phyloP scores from a whole-genome alignment of 345 rosid species.

The Xanthoceras sorbifolium region DNA sequence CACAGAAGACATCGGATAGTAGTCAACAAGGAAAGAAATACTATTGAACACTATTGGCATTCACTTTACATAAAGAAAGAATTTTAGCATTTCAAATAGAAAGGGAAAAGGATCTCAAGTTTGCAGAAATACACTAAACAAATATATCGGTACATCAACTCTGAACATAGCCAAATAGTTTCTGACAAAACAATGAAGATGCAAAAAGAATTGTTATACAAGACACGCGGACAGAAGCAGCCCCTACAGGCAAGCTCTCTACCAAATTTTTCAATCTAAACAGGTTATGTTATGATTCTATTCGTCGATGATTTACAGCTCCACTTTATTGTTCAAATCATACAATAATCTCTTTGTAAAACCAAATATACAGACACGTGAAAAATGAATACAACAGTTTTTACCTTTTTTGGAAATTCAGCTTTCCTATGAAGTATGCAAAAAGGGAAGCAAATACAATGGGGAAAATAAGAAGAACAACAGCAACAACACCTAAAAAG shows the following conservation, averaged over 20 bases:
- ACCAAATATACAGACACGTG: not conserved
- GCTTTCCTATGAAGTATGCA: constrained; percentile 22
- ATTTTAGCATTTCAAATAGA: not conserved
- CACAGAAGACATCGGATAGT: too few species aligned
- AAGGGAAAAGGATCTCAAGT: not conserved
- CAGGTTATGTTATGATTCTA: not conserved
- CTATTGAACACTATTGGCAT: not conserved
- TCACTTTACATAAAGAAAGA: not conserved
- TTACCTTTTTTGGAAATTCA: constrained; percentile 32
- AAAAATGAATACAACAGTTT: too few species aligned
- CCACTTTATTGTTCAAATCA: not conserved
- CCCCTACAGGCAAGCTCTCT: not conserved
- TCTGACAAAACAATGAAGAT: not conserved
- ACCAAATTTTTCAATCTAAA: too few species aligned
- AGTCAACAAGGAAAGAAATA: not conserved
- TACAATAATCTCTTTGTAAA: not conserved
- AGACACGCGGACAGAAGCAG: not conserved
- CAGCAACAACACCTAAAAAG: constrained; percentile 29
- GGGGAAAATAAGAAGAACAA: constrained; percentile 23
- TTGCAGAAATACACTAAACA: not conserved
- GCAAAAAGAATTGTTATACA: not conserved
- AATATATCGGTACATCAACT: too few species aligned
- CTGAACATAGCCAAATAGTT: not conserved
- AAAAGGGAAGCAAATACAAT: constrained; percentile 28
- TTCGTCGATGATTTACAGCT: not conserved